Percentiles rank a stretch among this genome's conserved stretches.
phyloP scores from a whole-genome alignment of 2,329 filamentous ascomycete species.

The Xylaria arbuscula region DNA sequence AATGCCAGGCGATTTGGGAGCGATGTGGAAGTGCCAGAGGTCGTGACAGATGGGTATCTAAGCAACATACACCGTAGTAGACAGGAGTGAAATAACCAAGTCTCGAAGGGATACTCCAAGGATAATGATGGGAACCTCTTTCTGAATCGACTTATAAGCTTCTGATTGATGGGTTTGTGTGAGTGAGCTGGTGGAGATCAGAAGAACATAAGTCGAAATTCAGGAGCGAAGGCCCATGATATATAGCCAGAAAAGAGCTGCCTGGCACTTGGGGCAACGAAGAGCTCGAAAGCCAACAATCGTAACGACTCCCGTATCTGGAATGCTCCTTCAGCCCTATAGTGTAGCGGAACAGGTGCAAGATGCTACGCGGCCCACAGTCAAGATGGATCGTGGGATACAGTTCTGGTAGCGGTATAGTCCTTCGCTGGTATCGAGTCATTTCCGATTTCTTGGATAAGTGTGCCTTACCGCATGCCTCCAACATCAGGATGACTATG shows the following conservation, averaged over 20 bases:
- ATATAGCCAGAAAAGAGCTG: conserved; percentile 32
- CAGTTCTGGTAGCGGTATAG: conserved; percentile 19
- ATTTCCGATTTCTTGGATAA: conserved; percentile 19
- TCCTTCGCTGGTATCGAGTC: conserved; percentile 18
- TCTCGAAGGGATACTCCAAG: background rate
- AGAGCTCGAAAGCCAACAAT: conserved; percentile 8
- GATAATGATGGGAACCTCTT: background rate
- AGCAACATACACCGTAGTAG: conserved; percentile 17
- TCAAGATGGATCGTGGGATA: conserved; percentile 10
- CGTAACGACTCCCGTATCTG: conserved; percentile 14
- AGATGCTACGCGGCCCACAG: conserved; percentile 31
- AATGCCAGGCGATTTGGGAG: background rate
- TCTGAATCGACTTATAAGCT: conserved; percentile 4
- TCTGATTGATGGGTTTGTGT: background rate
- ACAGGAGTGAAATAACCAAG: background rate
- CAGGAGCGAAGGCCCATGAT: conserved; percentile 20
- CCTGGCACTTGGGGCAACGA: conserved; percentile 23
- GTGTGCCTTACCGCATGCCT: conserved; percentile 37
- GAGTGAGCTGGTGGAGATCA: conserved; percentile 23
- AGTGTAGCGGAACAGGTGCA: conserved; percentile 8
- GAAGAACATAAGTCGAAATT: conserved; percentile 8
- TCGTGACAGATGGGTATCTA: background rate
- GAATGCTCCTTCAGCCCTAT: conserved; percentile 36
- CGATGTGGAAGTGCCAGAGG: background rate
- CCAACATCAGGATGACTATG: conserved; percentile 27